Base-by-base conservation (phyloP, 2,329 filamentous ascomycete species). In the Aspergillus aculeatus region DNA sequence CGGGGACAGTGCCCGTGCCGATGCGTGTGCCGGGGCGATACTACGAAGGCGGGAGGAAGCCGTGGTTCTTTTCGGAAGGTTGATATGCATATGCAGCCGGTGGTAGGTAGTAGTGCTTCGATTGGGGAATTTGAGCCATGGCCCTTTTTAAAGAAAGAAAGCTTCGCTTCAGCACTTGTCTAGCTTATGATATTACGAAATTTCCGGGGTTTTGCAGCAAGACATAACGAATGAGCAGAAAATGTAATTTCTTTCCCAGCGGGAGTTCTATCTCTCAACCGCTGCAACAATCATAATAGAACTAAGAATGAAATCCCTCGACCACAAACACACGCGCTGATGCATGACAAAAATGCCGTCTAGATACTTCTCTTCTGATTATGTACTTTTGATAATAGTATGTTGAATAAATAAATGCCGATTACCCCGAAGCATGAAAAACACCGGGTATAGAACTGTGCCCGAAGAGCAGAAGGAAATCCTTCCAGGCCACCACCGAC, bases 1-100 rank as follows among this genome's bases (percentile, higher is more conserved):
- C 64, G n/a, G 62, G 65, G n/a, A 72, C 57, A 2, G 67, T 82
- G 11, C 80, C 79, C 1, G 73, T 82, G 16, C 80, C 80, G 3
- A 79, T 82, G 75, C 67, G 67, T 31, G 57, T 79, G 29, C 79
- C 80, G 19, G 73, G 64, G 19, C 55, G 54, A 3, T 50, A 54
- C 23, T 74, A 69, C 56, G 61, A 56, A 12, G 44, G 48, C 1
- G 53, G 55, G n/a, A 47, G 62, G 21, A 64, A 58, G 51, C 71
- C 71, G 31, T 73, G 70, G 69, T 68, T 56, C 56, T 67, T 63
- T 64, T 54, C 63, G 52, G 64, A 66, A 44, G 23, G 7, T 26
- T 23, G 19, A 44, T 5, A 23, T 23, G 23, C 23, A 23, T 23
- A 23, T 23, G 4, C 23, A 23, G 23, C 23, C 23, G 23, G 23